These are phyloP conservation scores for Rhizopogon sp. DNA, from an alignment of 768 basidiomycete species.

Conservation along the genomic window DNA sequence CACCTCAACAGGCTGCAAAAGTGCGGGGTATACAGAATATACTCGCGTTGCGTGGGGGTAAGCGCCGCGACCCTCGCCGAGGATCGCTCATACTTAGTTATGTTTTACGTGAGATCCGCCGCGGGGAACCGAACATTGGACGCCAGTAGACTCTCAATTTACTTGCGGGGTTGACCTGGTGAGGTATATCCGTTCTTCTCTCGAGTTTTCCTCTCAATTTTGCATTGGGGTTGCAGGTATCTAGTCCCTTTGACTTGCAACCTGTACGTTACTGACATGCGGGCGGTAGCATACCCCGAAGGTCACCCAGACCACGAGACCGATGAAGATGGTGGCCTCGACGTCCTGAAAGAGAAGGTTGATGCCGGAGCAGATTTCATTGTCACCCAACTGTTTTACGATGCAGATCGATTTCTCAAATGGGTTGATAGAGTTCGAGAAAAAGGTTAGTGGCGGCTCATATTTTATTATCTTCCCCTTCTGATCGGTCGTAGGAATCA, in stretches of 20 bases:
- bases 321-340: constrained; percentile 59
- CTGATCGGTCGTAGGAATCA: constrained; percentile 60
- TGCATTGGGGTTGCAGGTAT: constrained; percentile 93
- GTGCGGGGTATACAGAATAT: constrained; percentile 81
- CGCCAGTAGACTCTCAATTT: constrained; percentile 79
- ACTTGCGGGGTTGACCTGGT: constrained; percentile 87
- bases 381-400: constrained; percentile 95
- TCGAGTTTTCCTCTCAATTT: constrained; percentile 78
- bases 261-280: neutral
- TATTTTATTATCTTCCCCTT: neutral
- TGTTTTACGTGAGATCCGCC: constrained; percentile 66
- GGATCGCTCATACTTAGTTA: neutral
- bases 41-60: constrained; percentile 89
- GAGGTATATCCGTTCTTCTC: constrained; percentile 72
- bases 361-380: constrained; percentile 96
- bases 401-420: constrained; percentile 76
- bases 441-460: constrained; percentile 46
- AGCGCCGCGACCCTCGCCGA: constrained; percentile 12
- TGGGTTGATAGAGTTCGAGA: constrained; percentile 74
- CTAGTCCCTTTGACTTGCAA: neutral
- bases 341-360: constrained; percentile 78
- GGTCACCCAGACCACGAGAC: constrained; percentile 64
- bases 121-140: constrained; percentile 91
- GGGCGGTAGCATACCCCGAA: constrained; percentile 76
- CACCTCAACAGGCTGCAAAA: constrained; percentile 61